These are phyloP conservation scores for Gonapodya prolifera DNA, from an alignment of 192 early-diverging fungal genomes.

Conservation along the genomic window DNA sequence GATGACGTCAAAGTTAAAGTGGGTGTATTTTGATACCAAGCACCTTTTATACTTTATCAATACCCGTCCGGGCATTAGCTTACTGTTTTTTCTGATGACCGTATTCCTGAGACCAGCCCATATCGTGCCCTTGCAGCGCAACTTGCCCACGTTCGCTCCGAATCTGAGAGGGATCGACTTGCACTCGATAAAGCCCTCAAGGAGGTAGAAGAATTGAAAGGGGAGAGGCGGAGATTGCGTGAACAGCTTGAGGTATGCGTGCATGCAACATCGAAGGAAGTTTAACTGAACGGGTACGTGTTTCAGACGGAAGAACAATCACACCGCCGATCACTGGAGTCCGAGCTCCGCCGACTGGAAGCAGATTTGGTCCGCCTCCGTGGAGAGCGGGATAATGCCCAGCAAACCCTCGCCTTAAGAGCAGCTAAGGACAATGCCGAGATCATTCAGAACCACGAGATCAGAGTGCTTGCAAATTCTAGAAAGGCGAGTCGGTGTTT, in stretches of 20 bases:
- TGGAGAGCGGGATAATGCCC: constrained; percentile 18
- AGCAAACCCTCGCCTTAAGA: constrained; percentile 17
- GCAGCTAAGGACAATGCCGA: constrained; percentile 9
- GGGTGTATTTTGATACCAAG: neutral
- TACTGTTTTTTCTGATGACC: constrained; percentile 21
- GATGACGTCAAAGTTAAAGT: constrained; percentile 34
- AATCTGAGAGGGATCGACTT: constrained; percentile 30
- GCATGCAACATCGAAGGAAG: neutral
- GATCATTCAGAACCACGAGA: constrained; percentile 18
- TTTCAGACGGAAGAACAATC: constrained; percentile 16
- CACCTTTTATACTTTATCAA: neutral
- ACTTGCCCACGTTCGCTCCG: constrained; percentile 24
- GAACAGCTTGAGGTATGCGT: constrained; percentile 16
- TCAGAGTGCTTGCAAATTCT: constrained; percentile 26
- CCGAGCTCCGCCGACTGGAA: constrained; percentile 36
- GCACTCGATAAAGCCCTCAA: constrained; percentile 25
- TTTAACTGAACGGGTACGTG: neutral
- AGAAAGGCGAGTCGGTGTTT: constrained; percentile 15
- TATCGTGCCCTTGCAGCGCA: constrained; percentile 16
- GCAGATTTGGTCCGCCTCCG: constrained; percentile 27
- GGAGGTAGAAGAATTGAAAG: constrained; percentile 25
- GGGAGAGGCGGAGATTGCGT: constrained; percentile 22
- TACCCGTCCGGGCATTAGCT: constrained; percentile 12
- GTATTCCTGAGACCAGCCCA: constrained; percentile 30
- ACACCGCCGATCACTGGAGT: constrained; percentile 30